Evolutionary conservation across 768 basidiomycete genomes (phyloP).

Genomic region (Mycena albidolilacea): DNA sequence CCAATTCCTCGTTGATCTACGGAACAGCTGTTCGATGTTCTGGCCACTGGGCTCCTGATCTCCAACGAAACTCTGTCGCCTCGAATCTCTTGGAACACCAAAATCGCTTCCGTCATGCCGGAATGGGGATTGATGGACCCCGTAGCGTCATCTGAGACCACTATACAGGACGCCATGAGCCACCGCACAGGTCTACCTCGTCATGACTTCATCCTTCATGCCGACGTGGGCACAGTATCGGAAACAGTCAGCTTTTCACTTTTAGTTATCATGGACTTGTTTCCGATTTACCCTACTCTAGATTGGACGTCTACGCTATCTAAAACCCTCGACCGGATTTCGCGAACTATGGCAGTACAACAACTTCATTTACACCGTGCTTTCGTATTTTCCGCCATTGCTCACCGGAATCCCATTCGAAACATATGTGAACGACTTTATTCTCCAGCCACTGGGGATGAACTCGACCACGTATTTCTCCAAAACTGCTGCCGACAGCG

Average conservation of each 20-base stretch:
- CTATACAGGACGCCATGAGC: conserved; percentile 45
- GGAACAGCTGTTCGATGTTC: conserved; percentile 36
- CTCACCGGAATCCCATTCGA: conserved; percentile 38
- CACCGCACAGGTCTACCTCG: conserved; percentile 49
- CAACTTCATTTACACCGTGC: conserved; percentile 43
- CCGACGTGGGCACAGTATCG: conserved; percentile 19
- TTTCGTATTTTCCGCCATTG: conserved; percentile 43
- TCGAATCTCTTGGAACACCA: conserved; percentile 39
- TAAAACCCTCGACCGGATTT: conserved; percentile 45
- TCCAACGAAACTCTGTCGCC: conserved; percentile 37
- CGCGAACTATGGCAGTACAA: conserved; percentile 47
- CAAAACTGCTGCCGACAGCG: conserved; percentile 13
- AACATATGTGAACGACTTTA: conserved; percentile 36
- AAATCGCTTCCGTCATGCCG: conserved; percentile 39
- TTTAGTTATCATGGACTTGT: neutral
- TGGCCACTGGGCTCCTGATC: conserved; percentile 40
- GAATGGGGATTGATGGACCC: conserved; percentile 43
- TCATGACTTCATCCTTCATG: conserved; percentile 40
- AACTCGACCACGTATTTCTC: conserved; percentile 37
- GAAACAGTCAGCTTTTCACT: conserved; percentile 32
- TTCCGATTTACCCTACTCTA: neutral
- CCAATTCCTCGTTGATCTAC: no score
- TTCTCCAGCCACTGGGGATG: conserved; percentile 40
- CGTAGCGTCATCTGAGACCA: conserved; percentile 39
- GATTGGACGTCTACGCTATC: conserved; percentile 40